phyloP scores from a whole-genome alignment of 208 protist genomes.

The Trypanosoma caninum region DNA sequence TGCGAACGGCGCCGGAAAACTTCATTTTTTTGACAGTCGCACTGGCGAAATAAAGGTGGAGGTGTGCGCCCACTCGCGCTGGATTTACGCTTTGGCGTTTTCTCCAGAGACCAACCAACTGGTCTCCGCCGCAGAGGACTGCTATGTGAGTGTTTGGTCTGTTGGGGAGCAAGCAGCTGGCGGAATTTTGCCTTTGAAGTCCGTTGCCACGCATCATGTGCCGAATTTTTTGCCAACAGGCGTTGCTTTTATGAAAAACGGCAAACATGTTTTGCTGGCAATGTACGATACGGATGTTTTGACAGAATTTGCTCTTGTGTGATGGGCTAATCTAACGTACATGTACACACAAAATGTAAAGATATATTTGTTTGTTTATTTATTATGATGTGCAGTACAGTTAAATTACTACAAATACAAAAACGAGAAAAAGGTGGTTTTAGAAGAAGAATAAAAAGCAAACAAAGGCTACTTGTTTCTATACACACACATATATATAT shows the following conservation, averaged over 20 bases:
- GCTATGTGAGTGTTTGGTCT: conserved; percentile 40
- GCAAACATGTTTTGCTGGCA: conserved; percentile 4
- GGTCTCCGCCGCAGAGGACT: conserved; percentile 50
- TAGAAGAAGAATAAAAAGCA: no score
- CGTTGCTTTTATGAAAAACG: conserved; percentile 16
- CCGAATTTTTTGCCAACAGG: conserved; percentile 22
- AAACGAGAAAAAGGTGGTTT: no score
- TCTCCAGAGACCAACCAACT: conserved; percentile 18
- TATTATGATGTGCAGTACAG: no score
- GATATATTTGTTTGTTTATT: no score
- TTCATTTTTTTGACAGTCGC: conserved; percentile 31
- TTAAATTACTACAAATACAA: no score
- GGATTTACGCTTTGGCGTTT: conserved; percentile 55
- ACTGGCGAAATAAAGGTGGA: conserved; percentile 28
- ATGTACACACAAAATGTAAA: neutral
- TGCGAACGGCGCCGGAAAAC: conserved; percentile 48
- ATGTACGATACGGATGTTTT: conserved; percentile 17
- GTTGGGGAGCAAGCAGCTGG: neutral
- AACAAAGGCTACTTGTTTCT: no score
- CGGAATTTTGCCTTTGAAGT: neutral
- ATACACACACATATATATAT: no score
- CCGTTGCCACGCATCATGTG: conserved; percentile 10
- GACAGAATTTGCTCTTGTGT: conserved; percentile 10
- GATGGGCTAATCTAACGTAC: neutral
- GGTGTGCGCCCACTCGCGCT: conserved; percentile 62